These are phyloP conservation scores for Volvox africanus DNA, from an alignment of 139 green algal species.

Conservation along the genomic window DNA sequence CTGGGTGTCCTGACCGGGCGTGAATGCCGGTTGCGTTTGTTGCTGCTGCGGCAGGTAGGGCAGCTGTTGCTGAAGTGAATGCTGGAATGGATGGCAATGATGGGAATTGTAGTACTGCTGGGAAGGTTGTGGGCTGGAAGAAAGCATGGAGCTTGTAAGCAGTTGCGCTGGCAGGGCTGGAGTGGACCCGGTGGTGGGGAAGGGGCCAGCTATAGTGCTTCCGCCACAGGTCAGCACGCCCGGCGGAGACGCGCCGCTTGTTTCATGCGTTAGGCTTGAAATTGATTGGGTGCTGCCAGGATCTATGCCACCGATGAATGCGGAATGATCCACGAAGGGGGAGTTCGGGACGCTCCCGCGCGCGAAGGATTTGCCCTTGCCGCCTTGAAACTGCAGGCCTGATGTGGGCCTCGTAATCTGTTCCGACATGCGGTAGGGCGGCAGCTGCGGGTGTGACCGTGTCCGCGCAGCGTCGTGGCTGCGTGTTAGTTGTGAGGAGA, in stretches of 20 bases:
- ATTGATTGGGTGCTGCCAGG: neutral
- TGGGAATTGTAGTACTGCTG: too few species aligned
- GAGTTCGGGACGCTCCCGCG: neutral
- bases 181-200: too few species aligned
- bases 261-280: neutral
- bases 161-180: too few species aligned
- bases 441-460: neutral
- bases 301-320: neutral
- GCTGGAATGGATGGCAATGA: too few species aligned
- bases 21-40: too few species aligned
- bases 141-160: too few species aligned
- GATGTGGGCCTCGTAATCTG: neutral
- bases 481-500: neutral
- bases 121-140: too few species aligned
- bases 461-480: neutral
- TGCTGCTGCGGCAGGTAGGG: too few species aligned
- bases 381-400: neutral
- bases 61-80: too few species aligned
- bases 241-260: neutral
- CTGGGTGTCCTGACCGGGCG: too few species aligned
- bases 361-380: neutral
- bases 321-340: neutral
- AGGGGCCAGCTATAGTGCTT: too few species aligned
- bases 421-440: constrained; percentile 2
- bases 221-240: too few species aligned